Evolutionary conservation across 2,329 filamentous ascomycete genomes (phyloP).

Genomic region (Aspergillus spinulosporus): DNA sequence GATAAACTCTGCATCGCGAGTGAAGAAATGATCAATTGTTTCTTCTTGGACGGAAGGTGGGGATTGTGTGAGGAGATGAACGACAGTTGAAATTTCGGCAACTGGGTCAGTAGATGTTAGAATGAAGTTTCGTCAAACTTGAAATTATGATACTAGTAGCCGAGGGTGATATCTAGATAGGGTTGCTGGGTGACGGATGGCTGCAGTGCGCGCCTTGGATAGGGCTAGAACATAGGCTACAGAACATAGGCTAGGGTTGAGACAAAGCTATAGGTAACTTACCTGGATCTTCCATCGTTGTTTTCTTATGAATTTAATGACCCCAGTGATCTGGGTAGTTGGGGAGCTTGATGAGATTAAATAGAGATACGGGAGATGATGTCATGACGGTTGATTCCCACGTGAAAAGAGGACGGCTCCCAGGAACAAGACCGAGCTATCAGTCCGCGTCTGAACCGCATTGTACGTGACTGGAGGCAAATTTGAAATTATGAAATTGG

Average conservation of each 20-base stretch:
- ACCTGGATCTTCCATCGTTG: conserved; percentile 27
- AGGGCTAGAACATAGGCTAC: no score
- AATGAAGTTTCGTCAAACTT: no score
- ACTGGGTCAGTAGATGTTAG: conserved; percentile 30
- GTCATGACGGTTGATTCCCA: conserved; percentile 7
- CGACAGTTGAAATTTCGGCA: conserved; percentile 64
- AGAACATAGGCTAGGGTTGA: background rate
- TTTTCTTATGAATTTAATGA: background rate
- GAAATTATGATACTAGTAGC: no score
- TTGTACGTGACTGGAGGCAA: background rate
- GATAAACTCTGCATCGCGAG: conserved; percentile 68
- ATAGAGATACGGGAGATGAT: conserved; percentile 6
- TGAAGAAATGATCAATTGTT: conserved; percentile 70
- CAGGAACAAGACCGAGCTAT: background rate
- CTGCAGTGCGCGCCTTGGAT: no score
- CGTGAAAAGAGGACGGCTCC: background rate
- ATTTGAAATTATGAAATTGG: background rate
- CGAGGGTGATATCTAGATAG: no score
- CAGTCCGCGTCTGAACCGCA: background rate
- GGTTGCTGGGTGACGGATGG: no score
- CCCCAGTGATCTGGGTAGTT: conserved; percentile 18
- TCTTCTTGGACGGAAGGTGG: conserved; percentile 64
- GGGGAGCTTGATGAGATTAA: background rate
- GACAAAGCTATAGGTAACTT: background rate
- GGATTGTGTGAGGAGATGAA: conserved; percentile 68